Evolutionary conservation across 306 rosid genomes (phyloP), one percentile per base, ranked within the genome.

Genomic region (Vigna trinervia): DNA sequence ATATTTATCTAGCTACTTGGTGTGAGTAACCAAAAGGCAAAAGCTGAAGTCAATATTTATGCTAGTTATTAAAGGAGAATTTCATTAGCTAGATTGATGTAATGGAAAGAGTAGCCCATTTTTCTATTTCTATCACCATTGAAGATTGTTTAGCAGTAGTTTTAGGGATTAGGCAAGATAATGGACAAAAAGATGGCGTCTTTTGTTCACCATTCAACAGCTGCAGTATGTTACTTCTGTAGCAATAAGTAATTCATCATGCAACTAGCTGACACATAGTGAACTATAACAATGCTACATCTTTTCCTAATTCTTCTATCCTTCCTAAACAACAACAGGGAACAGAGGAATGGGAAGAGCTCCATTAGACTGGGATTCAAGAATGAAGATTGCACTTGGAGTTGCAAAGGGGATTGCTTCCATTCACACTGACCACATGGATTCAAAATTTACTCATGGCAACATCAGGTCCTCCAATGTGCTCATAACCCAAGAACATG

Each of bases 391-490:
- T 14, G 79, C 84, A n/a, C 65, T 89, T 0, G 90, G 86, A 75
- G 76, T 83, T 41, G 88, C 89, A 13, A 87, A 74, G 45, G 96
- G 89, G 84, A 67, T 91, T 53, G 89, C 90, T 22, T 89, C 81
- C 87, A 71, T 89, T 34, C 92, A 89, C 78, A 74, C 75, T 0
- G 78, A 84, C 12, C 85, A 86, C 19, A 66, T 43, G 17, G 91
- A 83, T 22, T n/a, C 80, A 8, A 85, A 83, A 38, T 78, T 48
- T 67, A 72, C 81, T 56, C 93, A 89, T 73, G 92, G 96, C 62
- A 89, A 89, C 88, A 87, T 89, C 73, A 91, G 89, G 69, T 87
- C 92, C 77, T 77, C 90, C 60, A 91, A 91, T 68, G 84, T 91
- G 73, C 90, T 91, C 78, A 75, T 89, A 74, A 81, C 75, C 14